These are phyloP conservation scores for Musa balbisiana DNA, from an alignment of 202 grass and related monocot species.

Conservation along the genomic window DNA sequence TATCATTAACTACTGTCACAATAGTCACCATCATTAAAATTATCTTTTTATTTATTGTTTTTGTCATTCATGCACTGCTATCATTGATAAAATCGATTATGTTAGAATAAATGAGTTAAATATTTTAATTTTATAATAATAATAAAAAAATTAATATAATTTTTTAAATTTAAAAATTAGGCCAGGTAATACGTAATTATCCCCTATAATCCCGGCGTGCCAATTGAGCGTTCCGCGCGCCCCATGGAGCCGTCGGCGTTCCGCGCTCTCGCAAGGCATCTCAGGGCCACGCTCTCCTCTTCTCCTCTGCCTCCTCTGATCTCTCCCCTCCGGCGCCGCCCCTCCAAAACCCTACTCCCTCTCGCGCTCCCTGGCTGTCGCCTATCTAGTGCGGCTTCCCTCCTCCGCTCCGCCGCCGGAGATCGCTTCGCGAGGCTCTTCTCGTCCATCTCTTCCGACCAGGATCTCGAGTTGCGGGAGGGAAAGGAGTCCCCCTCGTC, in stretches of 20 bases:
- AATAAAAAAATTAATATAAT: too few relatives aligned
- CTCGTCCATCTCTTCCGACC: conserved; percentile 36
- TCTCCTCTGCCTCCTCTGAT: not conserved
- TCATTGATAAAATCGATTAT: too few relatives aligned
- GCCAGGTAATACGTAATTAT: too few relatives aligned
- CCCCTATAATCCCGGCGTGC: too few relatives aligned
- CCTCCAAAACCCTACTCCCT: conserved; percentile 36
- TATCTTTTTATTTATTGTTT: too few relatives aligned
- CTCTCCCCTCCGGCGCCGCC: conserved; percentile 8
- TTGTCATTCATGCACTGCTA: too few relatives aligned
- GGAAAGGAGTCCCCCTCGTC: conserved; percentile 28
- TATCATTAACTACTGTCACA: rapidly evolving
- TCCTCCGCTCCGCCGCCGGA: not conserved
- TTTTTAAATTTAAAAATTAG: too few relatives aligned
- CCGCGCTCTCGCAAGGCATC: not conserved
- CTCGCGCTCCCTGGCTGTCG: conserved; percentile 9
- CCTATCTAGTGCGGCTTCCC: not conserved
- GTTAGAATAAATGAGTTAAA: too few relatives aligned
- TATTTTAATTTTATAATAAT: too few relatives aligned
- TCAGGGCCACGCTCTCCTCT: not conserved
- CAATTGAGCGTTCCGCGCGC: not conserved
- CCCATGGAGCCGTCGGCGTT: not conserved
- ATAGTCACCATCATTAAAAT: too few relatives aligned
- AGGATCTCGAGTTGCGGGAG: conserved; percentile 42
- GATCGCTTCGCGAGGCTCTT: conserved; percentile 21